Evolutionary conservation across 306 rosid species (phyloP).

Genomic region (Acacia melanoxylon): DNA sequence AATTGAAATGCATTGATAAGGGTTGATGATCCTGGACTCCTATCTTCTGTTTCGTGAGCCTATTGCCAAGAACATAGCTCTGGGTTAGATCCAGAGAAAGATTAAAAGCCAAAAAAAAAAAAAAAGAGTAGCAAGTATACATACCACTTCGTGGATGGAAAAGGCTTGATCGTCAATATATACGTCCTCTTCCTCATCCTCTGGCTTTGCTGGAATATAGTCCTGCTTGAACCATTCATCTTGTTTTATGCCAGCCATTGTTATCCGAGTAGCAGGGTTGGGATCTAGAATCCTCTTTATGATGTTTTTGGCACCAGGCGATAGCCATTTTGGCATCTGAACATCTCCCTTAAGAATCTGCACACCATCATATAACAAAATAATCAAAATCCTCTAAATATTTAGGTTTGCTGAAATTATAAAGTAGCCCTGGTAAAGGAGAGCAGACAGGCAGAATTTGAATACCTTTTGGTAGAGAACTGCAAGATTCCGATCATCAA

Average conservation of each 20-base stretch:
- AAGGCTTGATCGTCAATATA: slow-evolving; percentile 46
- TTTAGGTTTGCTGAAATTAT: background rate
- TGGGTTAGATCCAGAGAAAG: slow-evolving; percentile 1
- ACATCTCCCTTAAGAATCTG: slow-evolving; percentile 80
- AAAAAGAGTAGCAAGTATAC: background rate
- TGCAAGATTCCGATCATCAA: slow-evolving; percentile 87
- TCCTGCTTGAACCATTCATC: slow-evolving; percentile 83
- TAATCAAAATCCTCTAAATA: background rate
- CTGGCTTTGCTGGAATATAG: slow-evolving; percentile 54
- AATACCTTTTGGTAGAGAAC: slow-evolving; percentile 91
- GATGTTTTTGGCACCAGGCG: slow-evolving; percentile 68
- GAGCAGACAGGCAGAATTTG: background rate
- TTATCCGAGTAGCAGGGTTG: slow-evolving; percentile 62
- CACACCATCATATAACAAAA: slow-evolving; percentile 11
- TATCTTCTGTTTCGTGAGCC: slow-evolving; percentile 50
- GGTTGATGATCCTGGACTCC: slow-evolving; percentile 49
- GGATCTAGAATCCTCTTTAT: slow-evolving; percentile 85
- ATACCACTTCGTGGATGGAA: slow-evolving; percentile 61
- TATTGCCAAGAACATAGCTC: slow-evolving; percentile 36
- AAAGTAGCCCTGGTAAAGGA: background rate
- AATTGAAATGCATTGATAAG: slow-evolving; percentile 88
- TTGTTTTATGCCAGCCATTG: slow-evolving; percentile 63
- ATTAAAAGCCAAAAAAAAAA: background rate
- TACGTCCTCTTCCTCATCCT: slow-evolving; percentile 74
- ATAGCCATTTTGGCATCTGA: slow-evolving; percentile 72